Conservation (phyloP, 345 rosid species). For the Moringa oleifera region DNA sequence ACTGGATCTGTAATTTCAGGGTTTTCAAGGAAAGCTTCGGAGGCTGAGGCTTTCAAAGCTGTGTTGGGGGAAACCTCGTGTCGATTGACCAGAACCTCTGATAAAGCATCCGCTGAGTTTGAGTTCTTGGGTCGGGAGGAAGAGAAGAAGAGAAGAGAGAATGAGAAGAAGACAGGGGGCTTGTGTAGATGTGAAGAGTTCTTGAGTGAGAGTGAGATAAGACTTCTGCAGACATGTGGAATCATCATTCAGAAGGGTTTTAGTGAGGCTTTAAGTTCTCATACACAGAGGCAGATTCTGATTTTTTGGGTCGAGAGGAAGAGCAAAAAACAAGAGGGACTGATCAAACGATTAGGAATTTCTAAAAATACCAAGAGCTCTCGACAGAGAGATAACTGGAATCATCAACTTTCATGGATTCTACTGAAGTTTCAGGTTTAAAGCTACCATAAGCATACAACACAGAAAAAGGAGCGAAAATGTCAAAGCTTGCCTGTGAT, state of each 20-base stretch:
- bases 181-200: slow-evolving; percentile 3
- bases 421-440: neutral
- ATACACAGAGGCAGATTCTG: no score
- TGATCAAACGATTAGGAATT: no score
- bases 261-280: no score
- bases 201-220: slow-evolving; percentile 12
- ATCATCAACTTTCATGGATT: no score
- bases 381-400: no score
- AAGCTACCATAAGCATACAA: neutral
- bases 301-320: no score
- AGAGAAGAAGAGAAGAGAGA: slow-evolving; percentile 7
- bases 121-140: slow-evolving; percentile 7
- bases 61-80: slow-evolving; percentile 24
- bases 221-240: slow-evolving; percentile 9
- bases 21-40: neutral
- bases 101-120: slow-evolving; percentile 4
- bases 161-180: neutral
- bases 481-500: neutral
- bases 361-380: no score
- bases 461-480: neutral
- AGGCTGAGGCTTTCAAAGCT: slow-evolving; percentile 19
- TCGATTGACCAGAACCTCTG: slow-evolving; percentile 22
- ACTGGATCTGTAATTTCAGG: slow-evolving; percentile 17
- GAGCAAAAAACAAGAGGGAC: no score
- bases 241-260: slow-evolving; percentile 5